Conservation (phyloP, 1,284 basidiomycete species). For the Ustilago nuda region DNA sequence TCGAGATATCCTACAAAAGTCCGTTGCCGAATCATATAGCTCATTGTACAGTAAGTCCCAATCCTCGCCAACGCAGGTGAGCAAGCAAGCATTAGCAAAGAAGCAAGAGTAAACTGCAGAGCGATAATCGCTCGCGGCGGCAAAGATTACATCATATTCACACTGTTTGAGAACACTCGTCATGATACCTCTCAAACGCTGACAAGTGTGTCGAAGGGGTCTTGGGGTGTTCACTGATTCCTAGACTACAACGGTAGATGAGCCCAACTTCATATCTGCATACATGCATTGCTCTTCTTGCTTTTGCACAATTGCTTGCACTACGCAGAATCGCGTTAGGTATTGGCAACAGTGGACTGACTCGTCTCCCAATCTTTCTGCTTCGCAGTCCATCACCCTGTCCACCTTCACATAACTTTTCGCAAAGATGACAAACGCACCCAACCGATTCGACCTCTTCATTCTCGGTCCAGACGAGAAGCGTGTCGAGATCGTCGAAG, state of each 20-base stretch:
- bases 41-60: background rate
- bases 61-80: background rate
- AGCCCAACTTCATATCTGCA: constrained; percentile 30
- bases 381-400: background rate
- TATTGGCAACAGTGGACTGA: constrained; percentile 6
- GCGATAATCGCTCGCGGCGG: constrained; percentile 13
- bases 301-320: background rate
- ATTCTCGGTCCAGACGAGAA: constrained; percentile 92
- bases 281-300: background rate
- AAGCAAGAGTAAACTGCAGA: background rate
- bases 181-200: constrained; percentile 50
- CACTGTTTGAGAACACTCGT: constrained; percentile 60
- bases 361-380: constrained; percentile 5
- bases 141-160: constrained; percentile 66
- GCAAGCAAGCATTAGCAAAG: background rate
- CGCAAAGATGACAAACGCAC: constrained; percentile 77
- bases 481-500: constrained; percentile 89
- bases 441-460: constrained; percentile 89
- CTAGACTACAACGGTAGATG: constrained; percentile 69
- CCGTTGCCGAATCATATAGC: background rate
- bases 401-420: background rate
- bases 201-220: constrained; percentile 56
- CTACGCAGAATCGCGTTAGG: too few species aligned
- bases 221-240: constrained; percentile 52
- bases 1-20: background rate